Evolutionary conservation across 2,329 filamentous ascomycete genomes (phyloP).

Genomic region (Shiraia bambusicola): DNA sequence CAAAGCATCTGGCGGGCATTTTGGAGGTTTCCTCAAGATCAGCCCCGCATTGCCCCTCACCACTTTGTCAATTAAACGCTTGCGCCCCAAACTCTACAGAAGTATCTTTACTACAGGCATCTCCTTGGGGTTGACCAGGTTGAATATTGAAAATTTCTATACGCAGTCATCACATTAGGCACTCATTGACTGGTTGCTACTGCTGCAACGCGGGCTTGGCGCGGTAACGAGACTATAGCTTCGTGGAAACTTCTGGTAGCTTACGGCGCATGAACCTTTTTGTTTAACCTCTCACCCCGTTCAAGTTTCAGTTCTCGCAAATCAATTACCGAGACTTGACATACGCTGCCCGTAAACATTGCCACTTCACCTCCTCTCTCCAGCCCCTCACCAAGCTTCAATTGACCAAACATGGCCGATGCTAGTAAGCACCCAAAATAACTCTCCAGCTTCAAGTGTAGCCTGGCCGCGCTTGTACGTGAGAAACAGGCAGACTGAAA

Average conservation of each 20-base stretch:
- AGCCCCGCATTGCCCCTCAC: slow-evolving; percentile 36
- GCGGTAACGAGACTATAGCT: slow-evolving; percentile 17
- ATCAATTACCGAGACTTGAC: background rate
- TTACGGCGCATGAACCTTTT: slow-evolving; percentile 19
- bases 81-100: background rate
- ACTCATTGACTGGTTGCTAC: background rate
- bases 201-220: slow-evolving; percentile 26
- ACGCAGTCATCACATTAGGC: background rate
- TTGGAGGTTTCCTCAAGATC: background rate
- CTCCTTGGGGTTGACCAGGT: background rate
- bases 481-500: slow-evolving; percentile 6
- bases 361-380: background rate
- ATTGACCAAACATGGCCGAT: slow-evolving; percentile 28
- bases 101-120: background rate
- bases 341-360: background rate
- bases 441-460: background rate
- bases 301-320: slow-evolving; percentile 1
- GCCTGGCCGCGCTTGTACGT: background rate
- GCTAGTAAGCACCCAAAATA: slow-evolving; percentile 18
- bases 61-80: slow-evolving; percentile 11
- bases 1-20: background rate
- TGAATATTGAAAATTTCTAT: background rate
- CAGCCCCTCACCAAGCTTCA: background rate
- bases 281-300: slow-evolving; percentile 22
- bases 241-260: slow-evolving; percentile 41